Base-by-base conservation (phyloP, 805 yeast genomes). In the Metschnikowia anglica region DNA sequence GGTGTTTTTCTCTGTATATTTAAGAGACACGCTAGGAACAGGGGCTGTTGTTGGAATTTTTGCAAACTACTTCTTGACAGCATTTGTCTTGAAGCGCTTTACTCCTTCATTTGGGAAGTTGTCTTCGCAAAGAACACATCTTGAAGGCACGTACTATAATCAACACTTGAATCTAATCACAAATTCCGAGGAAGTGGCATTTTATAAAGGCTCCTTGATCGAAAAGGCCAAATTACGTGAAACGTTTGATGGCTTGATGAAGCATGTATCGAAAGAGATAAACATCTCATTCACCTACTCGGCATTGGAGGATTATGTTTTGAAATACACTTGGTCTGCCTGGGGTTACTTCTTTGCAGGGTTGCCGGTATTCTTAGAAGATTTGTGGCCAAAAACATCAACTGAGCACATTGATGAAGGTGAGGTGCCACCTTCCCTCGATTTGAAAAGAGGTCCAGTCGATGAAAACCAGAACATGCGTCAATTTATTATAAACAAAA, bases 271-370 rank as follows among this genome's bases (percentile, higher is more conserved):
- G 34, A 68, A 69, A 41, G 78, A 81, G 44, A 78, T 81, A 52
- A 71, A 77, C 47, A 70, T 76, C 30, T 77, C 85, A 46, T 81
- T 86, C 43, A 65, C 74, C 9, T 90, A 88, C 61, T 83, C 81
- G 39, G 72, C 87, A 48, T 63, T 85, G 46, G 97, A 90, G 66
- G 95, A 88, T 59, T 88, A 88, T 57, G 79, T 89, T 36, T 75
- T 90, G 62, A 90, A 89, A 65, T 88, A 87, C 59, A 80, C 91
- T 10, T 90, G 97, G 97, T 88, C 96, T 3, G 96, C 95, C 0
- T 76, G 90, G 66, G 97, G 97, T n/a, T 89, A 88, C 60, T 64
- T 89, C 17, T 89, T 88, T 66, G 87, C 96, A 0, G 85, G 96
- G 1, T 75, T 90, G 49, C 98, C 98, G 2, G 90, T 90, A 13